Conservation (phyloP, 2,329 filamentous ascomycete species). For the Alternaria triticimaculans region DNA sequence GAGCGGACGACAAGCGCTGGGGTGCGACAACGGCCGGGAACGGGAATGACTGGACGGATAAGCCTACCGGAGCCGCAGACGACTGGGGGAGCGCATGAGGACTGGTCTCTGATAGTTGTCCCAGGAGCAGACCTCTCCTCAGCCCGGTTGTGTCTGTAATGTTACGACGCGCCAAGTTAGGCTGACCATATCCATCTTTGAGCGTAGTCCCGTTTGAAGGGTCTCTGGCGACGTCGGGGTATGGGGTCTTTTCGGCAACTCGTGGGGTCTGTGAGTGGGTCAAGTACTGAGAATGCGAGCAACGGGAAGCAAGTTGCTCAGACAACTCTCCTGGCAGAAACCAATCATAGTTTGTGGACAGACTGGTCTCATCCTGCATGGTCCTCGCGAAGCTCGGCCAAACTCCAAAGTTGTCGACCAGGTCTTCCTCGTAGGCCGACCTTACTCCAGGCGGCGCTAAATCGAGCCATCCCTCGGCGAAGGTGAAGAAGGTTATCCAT, state of each 20-base stretch:
- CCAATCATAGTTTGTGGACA: not conserved
- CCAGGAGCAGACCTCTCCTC: not conserved
- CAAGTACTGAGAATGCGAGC: not conserved
- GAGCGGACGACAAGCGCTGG: not conserved
- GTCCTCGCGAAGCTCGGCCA: not conserved
- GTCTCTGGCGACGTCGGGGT: not conserved
- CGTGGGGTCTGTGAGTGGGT: not conserved
- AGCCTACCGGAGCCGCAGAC: not conserved
- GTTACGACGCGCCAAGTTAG: not conserved
- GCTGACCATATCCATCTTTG: not conserved
- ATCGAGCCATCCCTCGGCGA: not conserved
- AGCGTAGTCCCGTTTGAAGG: not conserved
- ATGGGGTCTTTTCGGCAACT: not conserved
- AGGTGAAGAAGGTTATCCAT: conserved; percentile 4
- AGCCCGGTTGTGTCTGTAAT: not conserved
- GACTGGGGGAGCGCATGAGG: not conserved
- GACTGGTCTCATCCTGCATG: not conserved
- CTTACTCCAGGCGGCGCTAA: not conserved
- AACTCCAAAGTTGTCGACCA: not conserved
- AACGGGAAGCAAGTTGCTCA: not conserved
- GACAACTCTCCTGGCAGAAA: not conserved
- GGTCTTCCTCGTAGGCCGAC: not conserved
- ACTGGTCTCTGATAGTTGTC: not conserved
- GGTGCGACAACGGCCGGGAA: not conserved
- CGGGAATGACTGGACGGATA: not conserved